Conservation (phyloP, 257 asterid species). For the Linderniella brevidens region DNA sequence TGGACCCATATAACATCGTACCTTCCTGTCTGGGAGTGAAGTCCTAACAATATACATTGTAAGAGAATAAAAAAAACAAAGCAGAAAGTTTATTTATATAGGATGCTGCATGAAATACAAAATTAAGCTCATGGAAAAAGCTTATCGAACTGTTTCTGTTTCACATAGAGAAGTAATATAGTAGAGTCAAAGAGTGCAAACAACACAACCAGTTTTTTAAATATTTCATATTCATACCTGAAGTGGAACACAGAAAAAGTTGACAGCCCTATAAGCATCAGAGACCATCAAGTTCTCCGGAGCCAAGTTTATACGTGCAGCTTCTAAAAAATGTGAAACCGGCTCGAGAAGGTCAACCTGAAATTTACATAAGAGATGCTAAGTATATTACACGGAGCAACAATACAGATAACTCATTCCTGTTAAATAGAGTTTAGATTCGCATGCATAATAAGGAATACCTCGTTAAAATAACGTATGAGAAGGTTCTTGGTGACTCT, state of each 20-base stretch:
- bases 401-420: background rate
- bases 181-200: too few relatives aligned
- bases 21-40: constrained; percentile 73
- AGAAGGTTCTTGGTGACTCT: constrained; percentile 78
- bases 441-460: constrained; percentile 7
- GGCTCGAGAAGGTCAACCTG: constrained; percentile 98
- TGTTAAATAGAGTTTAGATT: background rate
- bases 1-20: constrained; percentile 92
- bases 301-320: constrained; percentile 70
- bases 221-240: background rate
- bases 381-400: too few relatives aligned
- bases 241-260: constrained; percentile 65
- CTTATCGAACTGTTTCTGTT: too few relatives aligned
- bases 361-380: background rate
- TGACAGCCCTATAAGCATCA: constrained; percentile 53
- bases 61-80: background rate
- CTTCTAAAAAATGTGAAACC: constrained; percentile 72
- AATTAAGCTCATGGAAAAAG: too few relatives aligned
- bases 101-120: too few relatives aligned
- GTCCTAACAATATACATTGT: constrained; percentile 31
- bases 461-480: constrained; percentile 75
- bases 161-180: background rate
- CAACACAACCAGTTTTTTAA: background rate
- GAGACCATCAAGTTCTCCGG: constrained; percentile 52
- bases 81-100: background rate